A percentile compares a stretch with the other conserved stretches of the same genome.
phyloP scores from a whole-genome alignment of 345 rosid species.

The Citrus glauca region DNA sequence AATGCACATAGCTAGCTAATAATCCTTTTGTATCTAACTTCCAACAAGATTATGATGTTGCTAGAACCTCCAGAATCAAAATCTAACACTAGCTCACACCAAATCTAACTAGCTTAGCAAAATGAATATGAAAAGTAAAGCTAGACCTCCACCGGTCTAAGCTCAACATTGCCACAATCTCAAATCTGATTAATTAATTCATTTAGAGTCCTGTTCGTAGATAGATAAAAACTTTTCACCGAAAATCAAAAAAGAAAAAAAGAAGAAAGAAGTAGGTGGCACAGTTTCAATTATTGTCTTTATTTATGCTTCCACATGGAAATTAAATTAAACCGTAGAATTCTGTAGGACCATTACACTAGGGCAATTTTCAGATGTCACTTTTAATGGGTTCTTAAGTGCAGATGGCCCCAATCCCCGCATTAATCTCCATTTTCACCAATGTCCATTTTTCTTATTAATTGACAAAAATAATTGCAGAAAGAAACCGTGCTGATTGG shows the following conservation, averaged over 20 bases:
- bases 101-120: neutral
- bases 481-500: neutral
- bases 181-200: no score
- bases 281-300: constrained; percentile 1
- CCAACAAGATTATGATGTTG: neutral
- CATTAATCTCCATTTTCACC: neutral
- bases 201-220: no score
- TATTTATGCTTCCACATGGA: neutral
- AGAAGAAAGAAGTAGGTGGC: neutral
- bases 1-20: neutral
- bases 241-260: neutral
- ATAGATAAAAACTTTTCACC: neutral
- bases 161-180: no score
- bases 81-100: neutral
- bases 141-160: no score
- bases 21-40: neutral
- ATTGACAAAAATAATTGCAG: constrained; percentile 4
- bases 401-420: neutral
- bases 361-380: neutral
- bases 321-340: neutral
- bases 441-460: neutral
- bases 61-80: neutral
- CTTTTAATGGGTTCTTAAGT: neutral
- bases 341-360: neutral
- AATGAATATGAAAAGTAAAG: no score